Evolutionary conservation across 345 rosid species (phyloP).

Genomic region (Salix brachista): DNA sequence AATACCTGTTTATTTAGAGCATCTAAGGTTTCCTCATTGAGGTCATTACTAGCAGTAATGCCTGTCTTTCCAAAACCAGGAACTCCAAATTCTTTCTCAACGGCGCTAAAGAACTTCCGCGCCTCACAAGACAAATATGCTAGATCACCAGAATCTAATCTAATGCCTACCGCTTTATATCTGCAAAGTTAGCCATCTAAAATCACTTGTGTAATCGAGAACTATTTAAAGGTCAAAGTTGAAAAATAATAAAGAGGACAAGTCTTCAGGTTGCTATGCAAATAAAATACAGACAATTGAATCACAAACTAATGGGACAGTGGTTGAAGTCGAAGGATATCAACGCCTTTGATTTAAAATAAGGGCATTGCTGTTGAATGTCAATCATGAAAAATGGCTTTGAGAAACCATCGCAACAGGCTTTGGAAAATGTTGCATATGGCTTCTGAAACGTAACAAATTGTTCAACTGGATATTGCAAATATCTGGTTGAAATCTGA

Average conservation of each 20-base stretch:
- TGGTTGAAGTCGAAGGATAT: neutral
- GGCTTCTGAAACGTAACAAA: neutral
- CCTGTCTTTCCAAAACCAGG: constrained; percentile 64
- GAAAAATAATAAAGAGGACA: neutral
- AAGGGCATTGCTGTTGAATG: neutral
- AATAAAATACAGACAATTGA: neutral
- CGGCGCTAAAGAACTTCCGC: constrained; percentile 55
- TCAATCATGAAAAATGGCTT: neutral
- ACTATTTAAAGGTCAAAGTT: neutral
- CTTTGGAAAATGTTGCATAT: neutral
- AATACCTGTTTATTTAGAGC: constrained; percentile 91
- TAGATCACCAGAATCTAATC: constrained; percentile 94
- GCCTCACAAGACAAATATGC: constrained; percentile 80
- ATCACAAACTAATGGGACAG: neutral
- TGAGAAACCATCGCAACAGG: neutral
- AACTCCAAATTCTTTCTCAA: constrained; percentile 71
- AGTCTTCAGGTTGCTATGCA: neutral
- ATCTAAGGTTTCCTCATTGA: constrained; percentile 93
- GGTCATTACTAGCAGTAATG: constrained; percentile 92
- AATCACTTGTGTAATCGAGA: constrained; percentile 12
- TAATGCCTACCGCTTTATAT: constrained; percentile 81
- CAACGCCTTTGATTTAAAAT: neutral
- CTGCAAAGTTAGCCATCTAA: constrained; percentile 39
- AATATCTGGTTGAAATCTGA: neutral
- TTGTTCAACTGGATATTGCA: neutral